Conservation (phyloP, 441 rosid species). For the Lagerstroemia fauriei region DNA sequence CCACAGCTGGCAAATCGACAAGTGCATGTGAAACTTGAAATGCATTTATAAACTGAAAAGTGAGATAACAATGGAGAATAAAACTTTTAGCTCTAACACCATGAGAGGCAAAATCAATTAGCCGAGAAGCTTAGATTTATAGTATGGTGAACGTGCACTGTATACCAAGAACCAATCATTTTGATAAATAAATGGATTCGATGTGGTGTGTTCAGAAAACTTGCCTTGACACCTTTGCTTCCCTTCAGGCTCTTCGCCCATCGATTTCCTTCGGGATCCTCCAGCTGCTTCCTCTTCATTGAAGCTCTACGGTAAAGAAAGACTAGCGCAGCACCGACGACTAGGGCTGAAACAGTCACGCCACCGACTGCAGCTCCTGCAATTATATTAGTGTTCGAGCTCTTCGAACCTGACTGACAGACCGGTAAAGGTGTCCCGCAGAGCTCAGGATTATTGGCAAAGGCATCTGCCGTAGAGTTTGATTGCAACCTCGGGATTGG, state of each 20-base stretch:
- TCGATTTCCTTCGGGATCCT: conserved; percentile 17
- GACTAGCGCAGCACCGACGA: conserved; percentile 2
- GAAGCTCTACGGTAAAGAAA: conserved; percentile 18
- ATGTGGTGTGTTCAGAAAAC: conserved; percentile 19
- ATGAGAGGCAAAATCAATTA: background rate
- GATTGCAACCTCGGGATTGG: conserved; percentile 41
- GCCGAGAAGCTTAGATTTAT: background rate
- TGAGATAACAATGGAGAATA: background rate
- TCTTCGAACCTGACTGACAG: conserved; percentile 32
- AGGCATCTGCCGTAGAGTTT: background rate
- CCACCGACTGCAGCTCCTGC: conserved; percentile 13
- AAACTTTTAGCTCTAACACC: background rate
- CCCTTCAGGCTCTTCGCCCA: conserved; percentile 13
- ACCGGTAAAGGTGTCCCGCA: conserved; percentile 55
- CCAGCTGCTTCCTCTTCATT: conserved; percentile 11
- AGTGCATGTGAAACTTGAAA: background rate
- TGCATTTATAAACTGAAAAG: background rate
- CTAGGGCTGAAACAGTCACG: conserved; percentile 11
- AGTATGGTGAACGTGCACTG: background rate
- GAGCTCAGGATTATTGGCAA: conserved; percentile 52
- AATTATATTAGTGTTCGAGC: conserved; percentile 42
- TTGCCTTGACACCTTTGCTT: conserved; percentile 16
- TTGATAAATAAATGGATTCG: background rate
- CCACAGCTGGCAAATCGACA: background rate
- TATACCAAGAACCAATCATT: background rate